A percentile compares a stretch with the other conserved stretches of the same genome.
Evolutionary conservation across 495 filamentous ascomycete genomes (phyloP).

Genomic region (Cairneyella variabilis): DNA sequence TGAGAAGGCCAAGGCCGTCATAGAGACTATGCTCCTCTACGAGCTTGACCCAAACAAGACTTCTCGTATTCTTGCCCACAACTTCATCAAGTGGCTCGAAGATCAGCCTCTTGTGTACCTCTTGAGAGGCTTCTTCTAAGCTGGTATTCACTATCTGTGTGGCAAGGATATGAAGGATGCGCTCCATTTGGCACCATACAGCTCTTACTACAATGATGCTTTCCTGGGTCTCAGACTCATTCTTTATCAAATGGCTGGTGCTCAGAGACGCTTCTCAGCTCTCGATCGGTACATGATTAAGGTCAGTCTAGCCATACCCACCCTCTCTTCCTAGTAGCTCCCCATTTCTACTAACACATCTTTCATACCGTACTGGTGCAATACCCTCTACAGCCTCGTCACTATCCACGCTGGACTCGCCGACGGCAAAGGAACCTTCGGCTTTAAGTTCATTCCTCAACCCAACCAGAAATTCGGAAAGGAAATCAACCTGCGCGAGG

Average conservation of each 20-base stretch:
- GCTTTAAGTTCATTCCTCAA: slow-evolving; percentile 5
- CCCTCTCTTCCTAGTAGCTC: neutral
- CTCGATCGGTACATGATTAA: slow-evolving; percentile 2
- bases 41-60: slow-evolving; percentile 60
- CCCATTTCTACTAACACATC: neutral
- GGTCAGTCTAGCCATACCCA: neutral
- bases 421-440: neutral
- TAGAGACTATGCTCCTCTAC: slow-evolving; percentile 59
- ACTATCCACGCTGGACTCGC: neutral
- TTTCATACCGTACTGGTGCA: neutral
- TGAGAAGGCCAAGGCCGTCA: slow-evolving; percentile 49
- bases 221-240: slow-evolving; percentile 60
- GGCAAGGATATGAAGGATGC: slow-evolving; percentile 54
- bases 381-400: neutral
- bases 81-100: slow-evolving; percentile 64
- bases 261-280: neutral
- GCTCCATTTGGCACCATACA: slow-evolving; percentile 53
- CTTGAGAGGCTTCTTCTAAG: slow-evolving; percentile 57
- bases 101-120: slow-evolving; percentile 58
- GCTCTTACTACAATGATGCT: slow-evolving; percentile 51
- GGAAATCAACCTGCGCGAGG: neutral
- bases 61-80: slow-evolving; percentile 60
- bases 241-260: neutral
- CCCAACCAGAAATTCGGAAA: neutral
- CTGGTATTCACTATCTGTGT: slow-evolving; percentile 63